Evolutionary conservation across 176 grass and related monocot species (phyloP), one percentile per base, ranked within the genome.

Genomic region (Juncus inflexus): DNA sequence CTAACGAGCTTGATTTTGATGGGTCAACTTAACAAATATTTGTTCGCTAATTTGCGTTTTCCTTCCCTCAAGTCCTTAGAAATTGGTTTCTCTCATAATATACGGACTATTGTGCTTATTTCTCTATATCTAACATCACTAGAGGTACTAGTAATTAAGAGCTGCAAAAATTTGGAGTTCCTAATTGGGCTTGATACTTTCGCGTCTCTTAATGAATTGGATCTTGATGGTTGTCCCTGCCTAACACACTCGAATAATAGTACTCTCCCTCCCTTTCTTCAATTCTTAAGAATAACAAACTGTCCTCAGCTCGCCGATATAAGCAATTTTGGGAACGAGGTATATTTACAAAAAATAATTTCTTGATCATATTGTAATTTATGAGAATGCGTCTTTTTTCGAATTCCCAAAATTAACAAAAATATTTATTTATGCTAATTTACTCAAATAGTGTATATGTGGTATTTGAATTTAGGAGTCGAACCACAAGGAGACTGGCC

Each of bases 121-220:
- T 63, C 10, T 5, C 39, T 63, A n/a, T 13, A 28, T 28, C 19
- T 28, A 28, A 28, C 37, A 14, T 42, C 15, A 15, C 42, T 63
- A 40, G 35, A 39, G 61, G 37, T 42, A 2, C 37, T 63, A 8
- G 36, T 63, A 14, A 13, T 63, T 40, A 42, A 9, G 61, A 7
- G 61, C 3, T 63, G 61, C 36, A 63, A 63, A 63, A 63, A 63
- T 63, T 7, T 63, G 4, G 42, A 42, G 42, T 42, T n/a, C 42
- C 15, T 63, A 2, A 40, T 63, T 15, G 61, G 37, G 10, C 61
- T 63, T 63, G 42, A 2, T 42, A n/a, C 38, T 40, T 13, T 63
- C 6, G 3, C 9, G 3, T 63, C 42, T 63, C 61, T 63, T 13
- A 63, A 13, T 40, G 61, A 63, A 42, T 13, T 63, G 4, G 36